Evolutionary conservation across 2,329 filamentous ascomycete species (phyloP).

Genomic region (Penicillium psychrosexuale): DNA sequence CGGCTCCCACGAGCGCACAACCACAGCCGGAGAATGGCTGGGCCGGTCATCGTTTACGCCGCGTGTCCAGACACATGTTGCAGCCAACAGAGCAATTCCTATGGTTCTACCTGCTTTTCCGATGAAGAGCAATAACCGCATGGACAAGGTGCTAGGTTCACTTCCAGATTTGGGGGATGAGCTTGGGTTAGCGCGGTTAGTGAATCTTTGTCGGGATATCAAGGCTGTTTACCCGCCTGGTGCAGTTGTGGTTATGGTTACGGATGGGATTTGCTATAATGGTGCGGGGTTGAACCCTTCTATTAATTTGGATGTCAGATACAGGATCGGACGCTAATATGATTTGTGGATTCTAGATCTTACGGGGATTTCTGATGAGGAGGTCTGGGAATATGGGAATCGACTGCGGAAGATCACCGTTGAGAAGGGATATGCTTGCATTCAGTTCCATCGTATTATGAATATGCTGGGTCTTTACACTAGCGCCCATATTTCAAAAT

Average conservation of each 20-base stretch:
- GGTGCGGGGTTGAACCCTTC: neutral
- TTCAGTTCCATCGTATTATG: constrained; percentile 9
- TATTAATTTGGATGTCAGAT: neutral
- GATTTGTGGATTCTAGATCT: neutral
- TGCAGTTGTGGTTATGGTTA: constrained; percentile 8
- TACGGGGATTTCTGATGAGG: constrained; percentile 7
- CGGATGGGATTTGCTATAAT: constrained; percentile 11
- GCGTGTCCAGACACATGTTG: constrained; percentile 2
- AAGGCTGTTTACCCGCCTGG: constrained; percentile 5
- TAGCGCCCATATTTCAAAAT: neutral
- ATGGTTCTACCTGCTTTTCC: constrained; percentile 10
- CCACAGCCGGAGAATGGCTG: constrained; percentile 4
- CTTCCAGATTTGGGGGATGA: constrained; percentile 7
- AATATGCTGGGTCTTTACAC: constrained; percentile 5
- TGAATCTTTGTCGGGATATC: constrained; percentile 7
- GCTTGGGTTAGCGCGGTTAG: constrained; percentile 6
- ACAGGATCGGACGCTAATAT: neutral
- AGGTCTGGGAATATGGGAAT: constrained; percentile 12
- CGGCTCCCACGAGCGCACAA: constrained; percentile 4
- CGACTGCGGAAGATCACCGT: constrained; percentile 6
- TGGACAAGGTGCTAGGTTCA: constrained; percentile 1
- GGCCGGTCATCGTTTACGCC: constrained; percentile 7
- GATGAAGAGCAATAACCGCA: constrained; percentile 11
- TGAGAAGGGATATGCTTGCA: constrained; percentile 7
- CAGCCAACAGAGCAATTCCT: constrained; percentile 1